Evolutionary conservation across 2,329 filamentous ascomycete species (phyloP), one percentile per base, ranked within the genome.

Genomic region (Bipolaris victoriae): DNA sequence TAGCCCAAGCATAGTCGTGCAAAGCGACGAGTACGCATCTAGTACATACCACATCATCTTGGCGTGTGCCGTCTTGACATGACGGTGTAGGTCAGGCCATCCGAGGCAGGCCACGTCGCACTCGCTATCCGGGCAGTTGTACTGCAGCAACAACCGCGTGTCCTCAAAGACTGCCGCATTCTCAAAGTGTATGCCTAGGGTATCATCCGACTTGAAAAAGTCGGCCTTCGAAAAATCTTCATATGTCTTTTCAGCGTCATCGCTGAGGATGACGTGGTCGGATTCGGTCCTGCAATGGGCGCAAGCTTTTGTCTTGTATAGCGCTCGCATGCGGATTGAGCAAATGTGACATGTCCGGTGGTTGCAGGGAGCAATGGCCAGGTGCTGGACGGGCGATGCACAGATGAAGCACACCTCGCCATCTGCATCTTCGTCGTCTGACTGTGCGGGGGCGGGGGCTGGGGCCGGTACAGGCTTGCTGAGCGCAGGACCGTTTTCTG

Each of bases 271-370:
- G 59, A 99, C 93, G 76, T 88, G 93, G 18, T 87, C 84, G 9
- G 89, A 87, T n/a, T 85, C 80, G 2, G 89, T 90, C 83, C 95
- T 84, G 75, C 95, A 99, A 77, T 98, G 93, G n/a, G 93, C 90
- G 78, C 95, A 99, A 63, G 93, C 90, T 77, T 96, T 96, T 58
- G 88, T 96, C 81, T 97, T 98, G 79, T 98, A 99, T 43, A 99
- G 81, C 1, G 94, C 95, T 67, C 95, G 86, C 86, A 98, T 86
- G 58, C 95, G 86, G 66, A 99, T 80, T 9, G 92, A 89, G 77
- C 95, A 99, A 64, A 98, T 97, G 79, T 99, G 95, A 75, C 95
- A 99, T 47, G 94, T 97, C 55, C 91, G 86, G 79, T 99, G 95
- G 77, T 97, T 98, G 79, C 95, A 99, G 18, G 95, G 94, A 31